phyloP scores from a whole-genome alignment of 768 basidiomycete species.

The Lactarius hatsudake region DNA sequence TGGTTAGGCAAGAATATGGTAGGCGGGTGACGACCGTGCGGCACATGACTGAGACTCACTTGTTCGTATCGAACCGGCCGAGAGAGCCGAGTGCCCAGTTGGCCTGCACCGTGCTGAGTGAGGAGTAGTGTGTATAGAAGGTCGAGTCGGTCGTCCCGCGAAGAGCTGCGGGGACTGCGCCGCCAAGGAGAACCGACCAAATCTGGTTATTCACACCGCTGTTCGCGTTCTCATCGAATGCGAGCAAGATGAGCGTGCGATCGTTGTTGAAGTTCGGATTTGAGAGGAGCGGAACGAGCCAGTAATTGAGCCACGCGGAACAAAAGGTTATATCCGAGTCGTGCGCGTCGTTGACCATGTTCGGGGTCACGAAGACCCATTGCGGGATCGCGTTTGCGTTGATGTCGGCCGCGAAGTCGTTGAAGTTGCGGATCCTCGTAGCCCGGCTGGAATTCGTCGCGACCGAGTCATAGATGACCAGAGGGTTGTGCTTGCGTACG shows the following conservation, averaged over 20 bases:
- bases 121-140: constrained; percentile 62
- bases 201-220: constrained; percentile 46
- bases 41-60: constrained; percentile 32
- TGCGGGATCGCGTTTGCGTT: constrained; percentile 49
- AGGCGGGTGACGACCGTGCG: background rate
- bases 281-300: constrained; percentile 49
- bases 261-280: constrained; percentile 51
- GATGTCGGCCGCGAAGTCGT: constrained; percentile 56
- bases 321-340: constrained; percentile 53
- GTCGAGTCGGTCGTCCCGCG: constrained; percentile 47
- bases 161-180: constrained; percentile 42
- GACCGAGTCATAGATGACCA: constrained; percentile 51
- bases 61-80: constrained; percentile 56
- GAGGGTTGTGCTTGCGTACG: constrained; percentile 54
- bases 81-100: constrained; percentile 63
- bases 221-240: constrained; percentile 56
- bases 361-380: constrained; percentile 64
- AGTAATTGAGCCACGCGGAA: constrained; percentile 46
- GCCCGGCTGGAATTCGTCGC: constrained; percentile 41
- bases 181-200: constrained; percentile 44
- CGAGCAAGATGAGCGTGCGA: constrained; percentile 55
- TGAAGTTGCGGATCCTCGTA: constrained; percentile 54
- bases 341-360: constrained; percentile 55
- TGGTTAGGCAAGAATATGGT: background rate
- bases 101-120: constrained; percentile 51